Conservation (phyloP, 345 rosid genomes). For the Moringa oleifera region DNA sequence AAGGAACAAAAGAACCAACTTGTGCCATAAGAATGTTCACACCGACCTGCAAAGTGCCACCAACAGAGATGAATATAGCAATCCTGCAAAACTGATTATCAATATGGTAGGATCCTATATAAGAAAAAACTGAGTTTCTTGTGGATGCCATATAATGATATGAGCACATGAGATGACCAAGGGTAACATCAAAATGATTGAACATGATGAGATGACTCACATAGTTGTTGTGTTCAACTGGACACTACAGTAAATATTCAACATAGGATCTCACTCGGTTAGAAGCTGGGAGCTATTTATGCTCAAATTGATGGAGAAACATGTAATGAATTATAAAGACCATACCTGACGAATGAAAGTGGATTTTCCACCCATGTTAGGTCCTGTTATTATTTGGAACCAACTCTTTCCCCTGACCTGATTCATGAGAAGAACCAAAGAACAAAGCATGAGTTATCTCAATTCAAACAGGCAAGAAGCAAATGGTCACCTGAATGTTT, state of each 20-base stretch:
- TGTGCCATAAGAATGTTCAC: slow-evolving; percentile 96
- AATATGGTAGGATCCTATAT: slow-evolving; percentile 1
- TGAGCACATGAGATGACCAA: neutral
- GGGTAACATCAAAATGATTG: neutral
- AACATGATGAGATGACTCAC: neutral
- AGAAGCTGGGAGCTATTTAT: neutral
- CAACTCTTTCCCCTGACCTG: slow-evolving; percentile 90
- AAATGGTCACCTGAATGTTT: neutral
- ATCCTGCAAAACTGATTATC: neutral
- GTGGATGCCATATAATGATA: neutral
- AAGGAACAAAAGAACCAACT: slow-evolving; percentile 95
- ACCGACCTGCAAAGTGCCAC: slow-evolving; percentile 54
- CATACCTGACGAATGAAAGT: slow-evolving; percentile 93
- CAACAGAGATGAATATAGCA: slow-evolving; percentile 6
- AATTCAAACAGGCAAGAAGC: slow-evolving; percentile 21
- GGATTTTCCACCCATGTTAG: slow-evolving; percentile 99
- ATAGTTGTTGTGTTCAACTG: too few relatives aligned
- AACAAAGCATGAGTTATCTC: slow-evolving; percentile 14
- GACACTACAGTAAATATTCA: too few relatives aligned
- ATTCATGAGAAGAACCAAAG: slow-evolving; percentile 20
- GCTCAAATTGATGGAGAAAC: neutral
- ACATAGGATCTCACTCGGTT: too few relatives aligned
- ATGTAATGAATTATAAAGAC: neutral
- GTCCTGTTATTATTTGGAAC: slow-evolving; percentile 98
- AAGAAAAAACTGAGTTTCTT: neutral